A percentile compares a stretch with the other conserved stretches of the same genome.
These are phyloP conservation scores for Penicillium nordicum DNA, from an alignment of 2,329 filamentous ascomycete genomes.

Conservation along the genomic window DNA sequence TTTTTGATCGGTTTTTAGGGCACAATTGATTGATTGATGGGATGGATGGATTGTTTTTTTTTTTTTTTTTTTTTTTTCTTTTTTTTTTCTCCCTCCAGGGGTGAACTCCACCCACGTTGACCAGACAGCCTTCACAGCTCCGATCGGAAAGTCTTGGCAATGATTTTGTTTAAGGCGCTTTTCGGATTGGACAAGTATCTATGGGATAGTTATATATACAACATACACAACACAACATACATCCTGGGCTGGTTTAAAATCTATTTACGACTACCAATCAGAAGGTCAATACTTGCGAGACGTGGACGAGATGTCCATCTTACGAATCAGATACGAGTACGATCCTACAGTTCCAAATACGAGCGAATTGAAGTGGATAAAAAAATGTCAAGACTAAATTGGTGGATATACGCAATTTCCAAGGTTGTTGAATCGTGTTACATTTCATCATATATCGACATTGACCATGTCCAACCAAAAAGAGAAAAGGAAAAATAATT, in stretches of 20 bases:
- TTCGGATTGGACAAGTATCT: not conserved
- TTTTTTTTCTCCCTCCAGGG: constrained; percentile 5
- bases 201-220: too few species aligned
- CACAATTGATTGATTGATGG: too few species aligned
- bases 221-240: not conserved
- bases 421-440: constrained; percentile 2
- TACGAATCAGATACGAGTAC: not conserved
- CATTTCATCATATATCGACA: constrained; percentile 6
- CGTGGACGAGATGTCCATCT: not conserved
- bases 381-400: not conserved
- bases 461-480: not conserved
- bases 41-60: too few species aligned
- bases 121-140: constrained; percentile 5
- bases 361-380: not conserved
- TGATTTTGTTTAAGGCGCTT: not conserved
- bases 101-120: not conserved
- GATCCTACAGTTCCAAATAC: not conserved
- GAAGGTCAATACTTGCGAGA: not conserved
- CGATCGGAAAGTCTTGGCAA: constrained; percentile 7
- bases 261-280: not conserved
- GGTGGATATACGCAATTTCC: not conserved
- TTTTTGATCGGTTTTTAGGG: too few species aligned
- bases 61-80: constrained; percentile 7
- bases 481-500: not conserved
- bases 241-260: not conserved